Base-by-base conservation (phyloP, 2,329 filamentous ascomycete species). In the Aureobasidium sp. region DNA sequence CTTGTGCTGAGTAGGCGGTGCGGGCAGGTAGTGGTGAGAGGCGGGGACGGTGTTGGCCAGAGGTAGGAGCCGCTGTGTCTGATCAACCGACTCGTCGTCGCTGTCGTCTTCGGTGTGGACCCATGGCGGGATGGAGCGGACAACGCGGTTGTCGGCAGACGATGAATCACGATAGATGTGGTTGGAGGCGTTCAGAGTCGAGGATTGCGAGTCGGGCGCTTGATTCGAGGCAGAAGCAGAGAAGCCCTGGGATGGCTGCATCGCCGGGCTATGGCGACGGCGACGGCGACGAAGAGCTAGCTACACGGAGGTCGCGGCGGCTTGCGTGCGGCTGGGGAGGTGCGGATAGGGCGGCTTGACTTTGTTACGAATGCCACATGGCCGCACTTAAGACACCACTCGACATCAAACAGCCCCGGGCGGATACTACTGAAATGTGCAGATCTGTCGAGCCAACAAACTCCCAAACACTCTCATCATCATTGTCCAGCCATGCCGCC, bases 121-220 rank as follows among this genome's bases (percentile, higher is more conserved):
- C 66, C 66, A 69, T 47, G 66, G 66, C 29, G 66, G 66, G 35
- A 69, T 63, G 10, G 64, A 62, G 35, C 45, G 49, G 41, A 58
- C 52, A 12, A 53, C 37, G 16, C 48, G 49, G 21, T 55, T 40
- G 42, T 58, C 55, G 27, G 47, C 50, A n/a, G 50, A 48, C 6
- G 35, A 25, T 0, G 45, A 49, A 17, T 50, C 47, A 25, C 19
- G 47, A 21, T 16, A 27, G 17, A 40, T 19, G 34, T 50, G 52
- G 19, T 55, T 54, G 47, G 56, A 56, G 21, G 50, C 53, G 39
- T 58, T 48, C 17, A 58, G 22, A 21, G 57, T 56, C 29, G 56
- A 56, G 7, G 57, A 58, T 24, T 54, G 55, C 29, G 55, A 58
- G 39, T 58, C 57, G 40, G 53, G 57, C 21, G 38, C 51, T 27